These are phyloP conservation scores for Quercus aquifolioides DNA, from an alignment of 306 rosid species.

Conservation along the genomic window DNA sequence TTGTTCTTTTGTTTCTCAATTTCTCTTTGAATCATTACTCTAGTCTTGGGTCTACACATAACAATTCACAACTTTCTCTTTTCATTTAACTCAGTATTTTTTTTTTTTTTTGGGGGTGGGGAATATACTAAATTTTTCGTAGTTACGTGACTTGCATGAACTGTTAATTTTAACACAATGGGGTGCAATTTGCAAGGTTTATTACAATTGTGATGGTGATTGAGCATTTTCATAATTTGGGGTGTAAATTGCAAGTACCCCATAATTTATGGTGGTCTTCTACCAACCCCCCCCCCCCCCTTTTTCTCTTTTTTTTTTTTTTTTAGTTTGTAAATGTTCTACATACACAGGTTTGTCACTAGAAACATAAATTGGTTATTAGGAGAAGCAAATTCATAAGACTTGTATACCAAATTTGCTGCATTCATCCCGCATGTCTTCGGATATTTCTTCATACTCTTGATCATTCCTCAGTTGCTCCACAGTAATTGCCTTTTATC, in stretches of 20 bases:
- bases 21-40: neutral
- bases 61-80: neutral
- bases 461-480: slow-evolving; percentile 55
- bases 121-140: no score
- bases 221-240: no score
- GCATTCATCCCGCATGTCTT: slow-evolving; percentile 84
- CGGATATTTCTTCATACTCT: slow-evolving; percentile 67
- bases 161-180: neutral
- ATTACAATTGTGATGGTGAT: no score
- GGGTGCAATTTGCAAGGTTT: no score
- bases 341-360: neutral
- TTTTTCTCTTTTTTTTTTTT: no score
- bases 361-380: neutral
- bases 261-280: no score
- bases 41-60: neutral
- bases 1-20: neutral
- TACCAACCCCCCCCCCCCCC: no score
- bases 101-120: no score
- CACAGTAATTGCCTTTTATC: slow-evolving; percentile 51
- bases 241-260: no score
- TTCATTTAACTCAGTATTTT: neutral
- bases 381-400: neutral
- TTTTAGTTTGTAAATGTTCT: no score
- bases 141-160: neutral
- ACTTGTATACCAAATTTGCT: slow-evolving; percentile 67